Percentiles rank a stretch among this genome's conserved stretches.
phyloP scores from a whole-genome alignment of 2,329 filamentous ascomycete genomes.

The Colletotrichum sojae region DNA sequence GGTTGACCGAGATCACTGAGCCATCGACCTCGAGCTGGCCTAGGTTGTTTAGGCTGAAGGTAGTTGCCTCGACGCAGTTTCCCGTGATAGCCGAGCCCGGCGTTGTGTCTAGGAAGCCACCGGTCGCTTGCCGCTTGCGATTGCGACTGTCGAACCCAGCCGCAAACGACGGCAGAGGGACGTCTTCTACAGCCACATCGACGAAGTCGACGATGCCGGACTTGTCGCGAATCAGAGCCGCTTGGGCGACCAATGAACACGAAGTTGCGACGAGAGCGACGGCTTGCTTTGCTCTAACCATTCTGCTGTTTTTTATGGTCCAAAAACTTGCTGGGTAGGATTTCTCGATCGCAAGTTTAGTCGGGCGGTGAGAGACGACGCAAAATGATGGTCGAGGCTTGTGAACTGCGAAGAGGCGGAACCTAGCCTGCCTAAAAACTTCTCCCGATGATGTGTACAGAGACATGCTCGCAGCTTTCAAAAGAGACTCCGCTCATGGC shows the following conservation, averaged over 20 bases:
- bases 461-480: not conserved
- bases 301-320: not conserved
- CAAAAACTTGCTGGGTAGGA: not conserved
- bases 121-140: conserved; percentile 18
- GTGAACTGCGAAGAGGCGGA: no score
- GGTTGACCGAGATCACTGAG: conserved; percentile 18
- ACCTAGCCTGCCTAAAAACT: no score
- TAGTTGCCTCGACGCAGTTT: conserved; percentile 5
- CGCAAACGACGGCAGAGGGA: conserved; percentile 19
- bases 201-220: not conserved
- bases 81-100: not conserved
- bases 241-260: not conserved
- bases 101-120: conserved; percentile 18
- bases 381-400: no score
- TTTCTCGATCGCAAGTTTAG: no score
- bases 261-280: conserved; percentile 17
- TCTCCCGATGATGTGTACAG: no score
- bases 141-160: not conserved
- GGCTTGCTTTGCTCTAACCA: conserved; percentile 17
- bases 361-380: no score
- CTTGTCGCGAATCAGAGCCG: conserved; percentile 6
- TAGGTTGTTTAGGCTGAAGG: conserved; percentile 14
- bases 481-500: not conserved
- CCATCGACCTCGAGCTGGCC: conserved; percentile 27
- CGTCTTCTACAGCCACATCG: not conserved